A percentile compares a stretch with the other conserved stretches of the same genome.
phyloP scores from a whole-genome alignment of 2,329 filamentous ascomycete species.

The Aspergillus vadensis region DNA sequence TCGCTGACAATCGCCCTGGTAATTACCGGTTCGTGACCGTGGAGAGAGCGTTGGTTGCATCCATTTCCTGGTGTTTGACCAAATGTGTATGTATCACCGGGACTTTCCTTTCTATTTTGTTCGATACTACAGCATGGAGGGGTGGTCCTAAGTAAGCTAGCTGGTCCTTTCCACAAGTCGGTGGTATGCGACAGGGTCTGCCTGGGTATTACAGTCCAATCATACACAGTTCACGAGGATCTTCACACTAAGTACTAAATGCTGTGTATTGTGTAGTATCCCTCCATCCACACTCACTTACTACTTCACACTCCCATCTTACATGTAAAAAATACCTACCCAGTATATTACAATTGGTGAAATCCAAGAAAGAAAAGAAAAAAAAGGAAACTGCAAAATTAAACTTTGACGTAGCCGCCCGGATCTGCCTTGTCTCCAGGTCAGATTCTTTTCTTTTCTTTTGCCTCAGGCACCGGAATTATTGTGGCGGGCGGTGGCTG shows the following conservation, averaged over 20 bases:
- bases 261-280: no score
- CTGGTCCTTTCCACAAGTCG: no score
- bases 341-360: not conserved
- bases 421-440: not conserved
- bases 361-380: not conserved
- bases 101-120: not conserved
- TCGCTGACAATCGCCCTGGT: conserved; percentile 20
- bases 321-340: not conserved
- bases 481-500: conserved; percentile 1
- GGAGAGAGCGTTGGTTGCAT: not conserved
- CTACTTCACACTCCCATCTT: no score
- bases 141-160: not conserved
- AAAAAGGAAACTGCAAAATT: not conserved
- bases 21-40: conserved; percentile 16
- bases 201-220: not conserved
- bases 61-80: not conserved
- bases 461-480: conserved; percentile 13
- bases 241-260: no score
- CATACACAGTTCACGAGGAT: not conserved
- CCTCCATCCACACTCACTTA: no score
- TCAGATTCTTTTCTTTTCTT: not conserved
- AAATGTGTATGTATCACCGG: not conserved
- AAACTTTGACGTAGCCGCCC: not conserved
- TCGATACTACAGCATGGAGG: not conserved
- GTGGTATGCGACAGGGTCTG: no score